Conservation (phyloP, 2,329 filamentous ascomycete species). For the Botryotinia convoluta region DNA sequence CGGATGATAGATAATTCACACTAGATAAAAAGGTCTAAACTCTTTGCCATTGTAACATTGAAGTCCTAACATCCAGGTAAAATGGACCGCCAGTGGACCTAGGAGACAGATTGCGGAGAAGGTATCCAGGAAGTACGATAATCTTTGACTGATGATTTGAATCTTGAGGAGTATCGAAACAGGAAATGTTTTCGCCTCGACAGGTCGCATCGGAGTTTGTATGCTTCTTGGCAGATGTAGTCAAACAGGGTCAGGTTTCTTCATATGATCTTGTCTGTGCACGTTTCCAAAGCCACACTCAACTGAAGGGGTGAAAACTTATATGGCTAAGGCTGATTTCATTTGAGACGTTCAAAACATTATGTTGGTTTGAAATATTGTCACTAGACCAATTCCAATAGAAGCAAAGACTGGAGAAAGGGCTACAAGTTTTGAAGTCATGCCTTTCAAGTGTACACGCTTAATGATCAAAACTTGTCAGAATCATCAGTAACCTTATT, state of each 20-base stretch:
- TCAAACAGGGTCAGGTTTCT: conserved; percentile 20
- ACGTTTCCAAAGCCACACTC: conserved; percentile 18
- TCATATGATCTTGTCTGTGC: conserved; percentile 15
- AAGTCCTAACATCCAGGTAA: background rate
- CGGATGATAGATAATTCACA: background rate
- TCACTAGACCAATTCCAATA: conserved; percentile 5
- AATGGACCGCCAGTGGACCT: background rate
- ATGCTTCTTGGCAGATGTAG: conserved; percentile 12
- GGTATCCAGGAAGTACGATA: background rate
- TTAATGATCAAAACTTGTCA: background rate
- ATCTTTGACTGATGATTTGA: background rate
- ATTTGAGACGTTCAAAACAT: conserved; percentile 8
- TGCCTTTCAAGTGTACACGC: background rate
- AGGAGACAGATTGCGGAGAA: conserved; percentile 15
- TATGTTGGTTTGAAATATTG: conserved; percentile 2
- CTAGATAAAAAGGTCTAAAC: background rate
- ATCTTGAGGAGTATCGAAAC: conserved; percentile 9
- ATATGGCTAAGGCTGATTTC: background rate
- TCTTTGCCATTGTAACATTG: background rate
- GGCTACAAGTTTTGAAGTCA: background rate
- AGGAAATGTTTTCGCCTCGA: conserved; percentile 12
- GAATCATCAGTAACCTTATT: background rate
- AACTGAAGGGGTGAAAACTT: background rate
- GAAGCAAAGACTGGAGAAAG: background rate
- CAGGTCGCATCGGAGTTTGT: conserved; percentile 3